Evolutionary conservation across 1,284 basidiomycete species (phyloP).

Genomic region (Sanghuangporus sanghuang): DNA sequence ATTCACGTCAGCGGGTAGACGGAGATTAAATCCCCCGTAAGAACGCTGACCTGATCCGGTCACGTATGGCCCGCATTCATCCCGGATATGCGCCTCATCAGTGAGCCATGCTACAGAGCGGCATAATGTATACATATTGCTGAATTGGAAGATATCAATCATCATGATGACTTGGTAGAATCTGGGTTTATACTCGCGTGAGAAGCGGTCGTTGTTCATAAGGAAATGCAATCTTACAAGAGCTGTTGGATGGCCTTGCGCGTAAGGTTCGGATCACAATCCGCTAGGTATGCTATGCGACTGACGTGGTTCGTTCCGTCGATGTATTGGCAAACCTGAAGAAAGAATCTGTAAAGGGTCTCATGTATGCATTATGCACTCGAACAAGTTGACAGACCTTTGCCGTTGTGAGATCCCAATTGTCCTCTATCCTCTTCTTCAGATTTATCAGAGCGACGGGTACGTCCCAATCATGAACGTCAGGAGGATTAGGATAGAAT

Average conservation of each 20-base stretch:
- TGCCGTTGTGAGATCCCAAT: slow-evolving; percentile 95
- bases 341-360: neutral
- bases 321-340: slow-evolving; percentile 72
- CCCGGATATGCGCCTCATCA: slow-evolving; percentile 74
- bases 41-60: slow-evolving; percentile 57
- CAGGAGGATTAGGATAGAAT: slow-evolving; percentile 90
- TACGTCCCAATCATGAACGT: slow-evolving; percentile 92
- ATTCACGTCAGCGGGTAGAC: neutral
- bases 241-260: slow-evolving; percentile 90
- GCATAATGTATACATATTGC: slow-evolving; percentile 94
- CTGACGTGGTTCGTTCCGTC: slow-evolving; percentile 91
- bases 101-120: slow-evolving; percentile 83
- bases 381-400: slow-evolving; percentile 44
- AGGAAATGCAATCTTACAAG: slow-evolving; percentile 48
- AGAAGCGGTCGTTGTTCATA: neutral
- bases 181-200: slow-evolving; percentile 32
- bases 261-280: slow-evolving; percentile 83
- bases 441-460: slow-evolving; percentile 88
- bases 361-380: neutral
- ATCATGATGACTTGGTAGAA: slow-evolving; percentile 97
- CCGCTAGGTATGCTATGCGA: slow-evolving; percentile 87
- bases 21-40: slow-evolving; percentile 29
- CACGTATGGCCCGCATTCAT: slow-evolving; percentile 89
- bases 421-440: slow-evolving; percentile 74
- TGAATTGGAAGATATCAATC: slow-evolving; percentile 95